Evolutionary conservation across 495 filamentous ascomycete species (phyloP).

Genomic region (Penicillium ucsense): DNA sequence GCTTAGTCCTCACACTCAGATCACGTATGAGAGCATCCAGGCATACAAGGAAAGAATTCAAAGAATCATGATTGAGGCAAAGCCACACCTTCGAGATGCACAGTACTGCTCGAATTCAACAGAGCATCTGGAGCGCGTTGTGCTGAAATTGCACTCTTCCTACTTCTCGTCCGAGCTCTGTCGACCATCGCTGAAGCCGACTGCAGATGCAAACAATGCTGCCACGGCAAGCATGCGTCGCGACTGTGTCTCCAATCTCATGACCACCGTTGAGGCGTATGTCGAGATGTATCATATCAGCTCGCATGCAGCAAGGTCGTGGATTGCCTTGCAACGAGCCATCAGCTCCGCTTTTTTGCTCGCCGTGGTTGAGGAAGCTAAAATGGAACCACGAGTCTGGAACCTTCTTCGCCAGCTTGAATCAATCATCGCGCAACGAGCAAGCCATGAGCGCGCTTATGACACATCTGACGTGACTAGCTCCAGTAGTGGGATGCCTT

Average conservation of each 20-base stretch:
- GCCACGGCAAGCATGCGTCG: conserved; percentile 32
- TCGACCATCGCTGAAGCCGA: conserved; percentile 43
- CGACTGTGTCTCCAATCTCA: conserved; percentile 32
- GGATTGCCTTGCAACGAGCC: conserved; percentile 39
- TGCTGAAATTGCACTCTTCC: conserved; percentile 47
- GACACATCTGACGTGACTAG: conserved; percentile 10
- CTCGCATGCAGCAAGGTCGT: conserved; percentile 34
- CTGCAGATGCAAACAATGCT: conserved; percentile 23
- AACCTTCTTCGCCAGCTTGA: conserved; percentile 31
- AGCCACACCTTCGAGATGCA: conserved; percentile 42
- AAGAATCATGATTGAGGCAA: conserved; percentile 42
- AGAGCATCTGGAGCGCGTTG: conserved; percentile 46
- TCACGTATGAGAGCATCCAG: conserved; percentile 37
- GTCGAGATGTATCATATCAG: conserved; percentile 38
- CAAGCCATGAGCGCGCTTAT: conserved; percentile 25
- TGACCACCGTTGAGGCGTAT: conserved; percentile 37
- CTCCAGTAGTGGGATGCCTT: conserved; percentile 10
- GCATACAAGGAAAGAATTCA: conserved; percentile 41
- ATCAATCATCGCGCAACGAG: conserved; percentile 34
- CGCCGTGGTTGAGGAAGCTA: conserved; percentile 36
- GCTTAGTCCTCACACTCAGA: conserved; percentile 33
- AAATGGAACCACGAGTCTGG: conserved; percentile 31
- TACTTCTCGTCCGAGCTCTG: conserved; percentile 53
- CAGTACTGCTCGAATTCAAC: conserved; percentile 35
- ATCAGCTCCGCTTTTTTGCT: conserved; percentile 40